Evolutionary conservation across 768 basidiomycete species (phyloP).

Genomic region (Amanita jacksonii): DNA sequence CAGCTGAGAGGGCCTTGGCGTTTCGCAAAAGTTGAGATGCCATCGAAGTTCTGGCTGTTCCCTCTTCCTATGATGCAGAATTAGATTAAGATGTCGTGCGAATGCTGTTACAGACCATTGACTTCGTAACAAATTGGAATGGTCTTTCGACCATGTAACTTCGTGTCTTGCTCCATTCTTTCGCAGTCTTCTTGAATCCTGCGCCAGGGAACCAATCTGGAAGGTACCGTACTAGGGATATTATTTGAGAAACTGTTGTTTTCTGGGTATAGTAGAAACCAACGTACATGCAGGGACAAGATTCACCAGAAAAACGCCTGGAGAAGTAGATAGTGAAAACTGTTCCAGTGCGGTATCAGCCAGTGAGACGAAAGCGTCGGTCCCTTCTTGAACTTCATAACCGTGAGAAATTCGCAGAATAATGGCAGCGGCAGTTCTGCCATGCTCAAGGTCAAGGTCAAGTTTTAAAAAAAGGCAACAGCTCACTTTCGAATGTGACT

Average conservation of each 20-base stretch:
- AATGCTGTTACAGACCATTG: conserved; percentile 17
- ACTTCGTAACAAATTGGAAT: conserved; percentile 21
- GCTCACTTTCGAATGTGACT: conserved; percentile 29
- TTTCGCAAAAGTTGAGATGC: conserved; percentile 23
- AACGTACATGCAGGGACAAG: conserved; percentile 12
- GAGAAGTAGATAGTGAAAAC: conserved; percentile 16
- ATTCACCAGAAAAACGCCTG: conserved; percentile 24
- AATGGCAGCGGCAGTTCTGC: conserved; percentile 11
- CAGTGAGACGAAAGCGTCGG: conserved; percentile 23
- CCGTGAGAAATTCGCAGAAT: conserved; percentile 23
- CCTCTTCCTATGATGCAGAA: conserved; percentile 13
- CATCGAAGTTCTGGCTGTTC: conserved; percentile 25
- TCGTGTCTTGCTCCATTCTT: conserved; percentile 23
- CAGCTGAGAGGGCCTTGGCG: conserved; percentile 17
- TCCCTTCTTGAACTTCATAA: conserved; percentile 17
- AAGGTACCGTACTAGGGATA: conserved; percentile 33
- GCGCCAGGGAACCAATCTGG: conserved; percentile 40
- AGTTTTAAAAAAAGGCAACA: too few relatives aligned
- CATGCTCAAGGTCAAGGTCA: too few relatives aligned
- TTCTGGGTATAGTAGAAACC: too few relatives aligned
- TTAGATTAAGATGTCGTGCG: too few relatives aligned
- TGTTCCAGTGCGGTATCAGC: conserved; percentile 16
- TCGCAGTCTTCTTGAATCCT: conserved; percentile 32
- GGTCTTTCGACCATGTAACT: conserved; percentile 26
- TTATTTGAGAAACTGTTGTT: too few relatives aligned